Base-by-base conservation (phyloP, 2,329 filamentous ascomycete species). In the Aspergillus sclerotialis region DNA sequence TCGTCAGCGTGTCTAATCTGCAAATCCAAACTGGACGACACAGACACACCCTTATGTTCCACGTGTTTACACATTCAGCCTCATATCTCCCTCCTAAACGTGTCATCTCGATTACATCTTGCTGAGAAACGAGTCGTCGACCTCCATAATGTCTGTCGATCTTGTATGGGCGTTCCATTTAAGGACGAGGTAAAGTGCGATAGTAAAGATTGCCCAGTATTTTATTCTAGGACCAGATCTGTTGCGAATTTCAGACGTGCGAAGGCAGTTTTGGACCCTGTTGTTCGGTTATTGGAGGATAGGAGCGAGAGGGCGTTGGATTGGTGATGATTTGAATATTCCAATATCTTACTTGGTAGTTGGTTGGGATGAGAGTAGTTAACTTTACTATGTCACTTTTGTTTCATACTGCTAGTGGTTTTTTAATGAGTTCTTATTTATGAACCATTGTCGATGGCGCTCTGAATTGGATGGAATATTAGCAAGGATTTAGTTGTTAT, bases 191-290 rank as follows among this genome's bases (percentile, higher is more conserved):
- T 95, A n/a, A 71, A 63, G 26, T 98, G 92, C 55, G 87, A 94
- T 53, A 94, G 84, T 58, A 78, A 84, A 56, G 90, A 94, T 61
- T 98, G 92, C 55, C 84, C 89, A 0, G 86, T 94, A 0, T 96
- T 94, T 48, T 96, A 94, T 62, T 59, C 61, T 4, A 48, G 65
- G 25, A 64, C 55, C 4, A 55, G 63, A 37, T 53, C 61, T 37
- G 41, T 46, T 30, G 52, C 62, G 13, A 46, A 56, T 43, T 56
- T 60, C 50, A 56, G 48, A 14, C 59, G 62, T 46, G 57, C 55
- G 3, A 55, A 46, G 44, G 56, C 56, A 8, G 45, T 53, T 11
- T 38, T 68, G 36, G 52, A 45, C 15, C 63, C 65, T 26, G 55
- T 65, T 1, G 42, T 63, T 21, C 50, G 55, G 13, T 27, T 57